Percentiles rank a stretch among this genome's conserved stretches.
phyloP scores from a whole-genome alignment of 768 basidiomycete genomes.

The Boletales sp. region DNA sequence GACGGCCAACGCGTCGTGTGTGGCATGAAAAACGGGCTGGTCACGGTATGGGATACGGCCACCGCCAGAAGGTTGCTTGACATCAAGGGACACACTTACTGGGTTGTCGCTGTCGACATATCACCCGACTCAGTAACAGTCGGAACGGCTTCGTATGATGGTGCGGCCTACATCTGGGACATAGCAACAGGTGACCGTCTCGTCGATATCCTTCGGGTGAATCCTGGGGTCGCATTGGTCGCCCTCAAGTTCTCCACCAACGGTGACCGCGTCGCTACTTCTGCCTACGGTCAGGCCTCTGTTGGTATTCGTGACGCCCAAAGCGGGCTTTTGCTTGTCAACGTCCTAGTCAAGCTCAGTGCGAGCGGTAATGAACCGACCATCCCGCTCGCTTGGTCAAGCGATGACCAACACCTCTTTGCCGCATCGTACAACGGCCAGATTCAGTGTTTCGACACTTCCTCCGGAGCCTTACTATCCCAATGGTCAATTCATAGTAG shows the following conservation, averaged over 20 bases:
- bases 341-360: constrained; percentile 10
- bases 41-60: constrained; percentile 7
- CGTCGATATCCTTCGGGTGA: constrained; percentile 4
- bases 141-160: constrained; percentile 11
- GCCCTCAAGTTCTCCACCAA: constrained; percentile 11
- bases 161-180: constrained; percentile 11
- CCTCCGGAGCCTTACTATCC: constrained; percentile 9
- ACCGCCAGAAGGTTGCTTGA: constrained; percentile 4
- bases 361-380: constrained; percentile 13
- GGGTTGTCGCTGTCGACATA: constrained; percentile 13
- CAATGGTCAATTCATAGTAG: constrained; percentile 10
- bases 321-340: constrained; percentile 3
- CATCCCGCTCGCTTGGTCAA: constrained; percentile 15
- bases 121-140: constrained; percentile 9
- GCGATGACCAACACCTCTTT: constrained; percentile 11
- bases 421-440: constrained; percentile 5
- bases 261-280: constrained; percentile 5
- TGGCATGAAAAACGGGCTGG: constrained; percentile 11
- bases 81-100: constrained; percentile 9
- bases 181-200: constrained; percentile 9
- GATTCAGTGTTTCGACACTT: constrained; percentile 9
- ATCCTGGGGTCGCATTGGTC: constrained; percentile 1
- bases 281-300: constrained; percentile 7
- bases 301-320: constrained; percentile 9
- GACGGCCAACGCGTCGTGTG: constrained; percentile 10